Percentiles rank a stretch among this genome's conserved stretches.
Evolutionary conservation across 306 rosid genomes (phyloP).

Genomic region (Dryas drummondii): DNA sequence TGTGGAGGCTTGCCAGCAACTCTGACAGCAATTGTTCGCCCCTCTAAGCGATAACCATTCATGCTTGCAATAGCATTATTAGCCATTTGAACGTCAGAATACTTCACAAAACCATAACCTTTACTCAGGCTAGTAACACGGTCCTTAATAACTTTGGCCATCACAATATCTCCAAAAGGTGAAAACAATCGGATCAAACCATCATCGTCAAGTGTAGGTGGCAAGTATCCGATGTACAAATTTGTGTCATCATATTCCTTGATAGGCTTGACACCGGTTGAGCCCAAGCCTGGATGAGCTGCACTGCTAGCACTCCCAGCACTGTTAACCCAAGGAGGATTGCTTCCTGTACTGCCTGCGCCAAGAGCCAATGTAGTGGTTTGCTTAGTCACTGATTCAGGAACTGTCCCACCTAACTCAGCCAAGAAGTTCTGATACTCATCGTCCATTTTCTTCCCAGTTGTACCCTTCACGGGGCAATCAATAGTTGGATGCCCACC

Average conservation of each 20-base stretch:
- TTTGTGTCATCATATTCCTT: conserved; percentile 94
- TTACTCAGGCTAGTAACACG: conserved; percentile 79
- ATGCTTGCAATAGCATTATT: conserved; percentile 79
- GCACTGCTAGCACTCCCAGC: conserved; percentile 24
- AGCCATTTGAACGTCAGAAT: conserved; percentile 88
- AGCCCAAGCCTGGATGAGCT: conserved; percentile 70
- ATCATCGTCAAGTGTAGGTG: conserved; percentile 92
- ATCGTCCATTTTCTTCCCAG: conserved; percentile 62
- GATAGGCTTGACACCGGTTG: conserved; percentile 51
- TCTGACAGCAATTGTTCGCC: conserved; percentile 93
- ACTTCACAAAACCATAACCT: conserved; percentile 96
- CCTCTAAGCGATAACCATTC: conserved; percentile 94
- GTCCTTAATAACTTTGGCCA: conserved; percentile 96
- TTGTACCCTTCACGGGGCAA: conserved; percentile 91
- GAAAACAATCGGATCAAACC: conserved; percentile 79
- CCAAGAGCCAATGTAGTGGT: conserved; percentile 54
- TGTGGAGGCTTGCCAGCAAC: conserved; percentile 99
- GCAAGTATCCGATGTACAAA: conserved; percentile 92
- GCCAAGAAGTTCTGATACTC: conserved; percentile 96
- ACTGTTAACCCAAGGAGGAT: conserved; percentile 93
- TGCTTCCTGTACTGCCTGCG: conserved; percentile 67
- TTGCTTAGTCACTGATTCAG: conserved; percentile 44
- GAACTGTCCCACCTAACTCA: conserved; percentile 69
- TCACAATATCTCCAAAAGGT: conserved; percentile 92
- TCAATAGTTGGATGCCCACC: conserved; percentile 98